A percentile compares a stretch with the other conserved stretches of the same genome.
Conservation (phyloP, 2,329 filamentous ascomycete species). For the Fusarium heterosporum region DNA sequence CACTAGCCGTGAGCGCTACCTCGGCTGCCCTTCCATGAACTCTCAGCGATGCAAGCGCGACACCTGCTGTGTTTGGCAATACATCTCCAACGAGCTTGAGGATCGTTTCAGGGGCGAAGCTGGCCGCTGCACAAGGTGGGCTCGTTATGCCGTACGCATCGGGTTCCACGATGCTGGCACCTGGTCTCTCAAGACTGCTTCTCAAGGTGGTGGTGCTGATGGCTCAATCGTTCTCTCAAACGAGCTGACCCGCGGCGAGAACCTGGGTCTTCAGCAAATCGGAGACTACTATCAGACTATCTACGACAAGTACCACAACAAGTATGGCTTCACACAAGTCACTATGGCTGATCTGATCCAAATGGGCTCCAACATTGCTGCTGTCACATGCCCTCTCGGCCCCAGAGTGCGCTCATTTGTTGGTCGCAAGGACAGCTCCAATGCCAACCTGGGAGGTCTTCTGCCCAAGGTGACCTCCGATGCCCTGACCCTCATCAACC, state of each 20-base stretch:
- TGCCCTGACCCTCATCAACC: constrained; percentile 61
- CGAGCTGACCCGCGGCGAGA: constrained; percentile 56
- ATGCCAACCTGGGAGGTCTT: constrained; percentile 54
- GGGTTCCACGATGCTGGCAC: constrained; percentile 62
- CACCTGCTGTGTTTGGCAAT: constrained; percentile 60
- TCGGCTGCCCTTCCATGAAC: constrained; percentile 42
- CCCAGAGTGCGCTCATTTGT: constrained; percentile 64
- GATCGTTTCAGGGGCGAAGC: constrained; percentile 52
- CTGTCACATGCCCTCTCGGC: constrained; percentile 58
- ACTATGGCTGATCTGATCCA: constrained; percentile 67
- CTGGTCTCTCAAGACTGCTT: constrained; percentile 54
- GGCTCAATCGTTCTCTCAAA: constrained; percentile 57
- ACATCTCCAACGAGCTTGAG: constrained; percentile 56
- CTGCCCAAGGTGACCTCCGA: constrained; percentile 58
- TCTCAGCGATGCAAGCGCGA: constrained; percentile 50
- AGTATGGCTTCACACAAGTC: constrained; percentile 53
- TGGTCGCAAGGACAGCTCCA: constrained; percentile 60
- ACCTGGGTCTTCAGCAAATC: constrained; percentile 61
- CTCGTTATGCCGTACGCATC: constrained; percentile 59
- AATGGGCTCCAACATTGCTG: constrained; percentile 63
- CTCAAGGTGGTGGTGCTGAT: constrained; percentile 58
- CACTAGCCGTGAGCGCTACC: constrained; percentile 43
- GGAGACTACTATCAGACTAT: constrained; percentile 54
- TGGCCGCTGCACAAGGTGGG: constrained; percentile 57
- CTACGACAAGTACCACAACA: constrained; percentile 54